Conservation (phyloP, 495 filamentous ascomycete species). For the Thermothielavioides terrestris region DNA sequence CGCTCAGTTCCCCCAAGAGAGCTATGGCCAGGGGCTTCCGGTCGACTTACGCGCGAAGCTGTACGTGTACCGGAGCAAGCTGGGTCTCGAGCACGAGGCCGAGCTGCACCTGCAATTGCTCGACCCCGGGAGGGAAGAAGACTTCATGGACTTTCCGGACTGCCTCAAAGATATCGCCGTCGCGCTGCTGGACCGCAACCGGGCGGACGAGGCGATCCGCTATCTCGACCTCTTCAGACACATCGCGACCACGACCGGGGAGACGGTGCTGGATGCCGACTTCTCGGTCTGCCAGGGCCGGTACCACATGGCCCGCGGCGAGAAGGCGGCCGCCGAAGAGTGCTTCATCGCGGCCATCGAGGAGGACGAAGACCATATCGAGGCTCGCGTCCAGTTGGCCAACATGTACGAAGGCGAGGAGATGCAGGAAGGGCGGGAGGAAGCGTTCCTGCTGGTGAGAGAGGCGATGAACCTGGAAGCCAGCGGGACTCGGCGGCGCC, state of each 20-base stretch:
- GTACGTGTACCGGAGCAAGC: conserved; percentile 66
- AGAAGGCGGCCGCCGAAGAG: conserved; percentile 59
- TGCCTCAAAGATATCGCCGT: conserved; percentile 67
- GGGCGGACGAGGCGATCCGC: conserved; percentile 55
- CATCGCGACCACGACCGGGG: conserved; percentile 45
- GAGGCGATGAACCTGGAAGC: conserved; percentile 58
- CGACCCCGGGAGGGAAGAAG: conserved; percentile 47
- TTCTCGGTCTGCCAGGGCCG: conserved; percentile 63
- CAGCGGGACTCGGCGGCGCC: conserved; percentile 12
- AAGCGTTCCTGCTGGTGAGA: conserved; percentile 64
- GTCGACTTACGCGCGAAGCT: conserved; percentile 79
- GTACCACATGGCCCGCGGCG: conserved; percentile 57
- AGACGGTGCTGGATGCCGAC: conserved; percentile 47
- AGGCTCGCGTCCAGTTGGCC: conserved; percentile 62
- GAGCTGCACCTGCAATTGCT: conserved; percentile 46
- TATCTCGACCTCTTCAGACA: conserved; percentile 65
- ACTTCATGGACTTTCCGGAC: conserved; percentile 58
- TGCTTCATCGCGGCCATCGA: conserved; percentile 65
- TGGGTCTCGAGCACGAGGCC: conserved; percentile 66
- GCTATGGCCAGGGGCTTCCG: conserved; percentile 71
- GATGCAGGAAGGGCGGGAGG: conserved; percentile 46
- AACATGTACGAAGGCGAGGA: conserved; percentile 68
- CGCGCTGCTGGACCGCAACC: conserved; percentile 49
- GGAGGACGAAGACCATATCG: conserved; percentile 56
- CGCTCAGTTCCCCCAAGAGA: conserved; percentile 48